phyloP scores from a whole-genome alignment of 352 stramenopile species.

The Phytophthora lateralis region DNA sequence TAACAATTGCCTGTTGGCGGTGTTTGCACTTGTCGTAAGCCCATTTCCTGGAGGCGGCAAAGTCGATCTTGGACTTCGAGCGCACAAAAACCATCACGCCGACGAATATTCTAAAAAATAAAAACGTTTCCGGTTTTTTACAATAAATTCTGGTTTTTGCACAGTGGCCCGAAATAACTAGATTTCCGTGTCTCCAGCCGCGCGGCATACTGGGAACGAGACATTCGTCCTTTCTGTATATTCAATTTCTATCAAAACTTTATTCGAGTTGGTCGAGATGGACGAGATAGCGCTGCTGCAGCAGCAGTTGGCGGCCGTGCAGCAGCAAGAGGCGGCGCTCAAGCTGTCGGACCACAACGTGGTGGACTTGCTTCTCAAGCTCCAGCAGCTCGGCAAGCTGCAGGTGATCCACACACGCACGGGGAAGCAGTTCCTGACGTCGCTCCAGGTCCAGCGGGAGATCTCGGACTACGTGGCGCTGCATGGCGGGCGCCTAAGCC shows the following conservation, averaged over 20 bases:
- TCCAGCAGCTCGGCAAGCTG: slow-evolving; percentile 77
- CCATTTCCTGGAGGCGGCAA: background rate
- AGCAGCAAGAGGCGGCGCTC: slow-evolving; percentile 78
- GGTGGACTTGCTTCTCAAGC: slow-evolving; percentile 78
- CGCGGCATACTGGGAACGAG: too few species aligned
- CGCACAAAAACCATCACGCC: too few species aligned
- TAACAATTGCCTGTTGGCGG: background rate
- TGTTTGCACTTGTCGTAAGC: background rate
- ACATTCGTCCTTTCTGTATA: too few species aligned
- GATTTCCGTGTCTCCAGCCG: too few species aligned
- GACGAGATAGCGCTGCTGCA: slow-evolving; percentile 86
- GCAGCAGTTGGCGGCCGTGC: slow-evolving; percentile 76
- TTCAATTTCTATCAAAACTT: too few species aligned
- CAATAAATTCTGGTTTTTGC: too few species aligned
- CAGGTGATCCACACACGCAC: slow-evolving; percentile 82
- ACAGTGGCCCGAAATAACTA: too few species aligned
- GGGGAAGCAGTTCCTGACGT: slow-evolving; percentile 84
- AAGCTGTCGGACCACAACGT: slow-evolving; percentile 87
- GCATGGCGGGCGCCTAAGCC: slow-evolving; percentile 64
- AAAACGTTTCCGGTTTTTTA: too few species aligned
- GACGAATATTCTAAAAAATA: too few species aligned
- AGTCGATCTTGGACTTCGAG: too few species aligned
- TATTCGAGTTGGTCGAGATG: slow-evolving; percentile 37
- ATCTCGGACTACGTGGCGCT: slow-evolving; percentile 75
- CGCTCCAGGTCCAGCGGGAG: slow-evolving; percentile 71